Percentiles rank a stretch among this genome's conserved stretches.
Evolutionary conservation across 106 monocot species (phyloP).

Genomic region (Hemerocallis citrina): DNA sequence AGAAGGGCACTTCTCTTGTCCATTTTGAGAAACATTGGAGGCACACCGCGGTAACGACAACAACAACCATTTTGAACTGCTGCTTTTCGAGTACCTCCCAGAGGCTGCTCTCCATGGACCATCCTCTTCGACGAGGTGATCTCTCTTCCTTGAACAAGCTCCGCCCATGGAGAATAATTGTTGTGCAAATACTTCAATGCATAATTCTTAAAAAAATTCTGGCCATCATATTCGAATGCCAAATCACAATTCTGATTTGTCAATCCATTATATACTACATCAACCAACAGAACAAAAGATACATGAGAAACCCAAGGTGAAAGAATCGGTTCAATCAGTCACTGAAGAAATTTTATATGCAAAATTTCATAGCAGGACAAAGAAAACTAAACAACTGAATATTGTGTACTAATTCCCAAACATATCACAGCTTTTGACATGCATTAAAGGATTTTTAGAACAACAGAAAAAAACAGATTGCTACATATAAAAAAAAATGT

Average conservation of each 20-base stretch:
- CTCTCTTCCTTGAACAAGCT: slow-evolving; percentile 90
- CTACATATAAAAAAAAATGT: too few relatives aligned
- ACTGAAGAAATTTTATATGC: neutral
- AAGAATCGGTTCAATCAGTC: neutral
- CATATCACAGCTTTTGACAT: too few relatives aligned
- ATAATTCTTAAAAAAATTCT: neutral
- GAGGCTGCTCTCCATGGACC: slow-evolving; percentile 15
- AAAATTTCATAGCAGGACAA: neutral
- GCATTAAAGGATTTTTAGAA: too few relatives aligned
- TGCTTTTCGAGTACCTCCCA: slow-evolving; percentile 52
- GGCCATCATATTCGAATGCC: neutral
- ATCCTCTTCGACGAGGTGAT: slow-evolving; percentile 41
- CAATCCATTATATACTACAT: slow-evolving; percentile 6
- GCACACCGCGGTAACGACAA: slow-evolving; percentile 45
- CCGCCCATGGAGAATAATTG: slow-evolving; percentile 66
- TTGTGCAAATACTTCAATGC: neutral
- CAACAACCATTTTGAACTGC: slow-evolving; percentile 80
- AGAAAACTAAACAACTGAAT: neutral
- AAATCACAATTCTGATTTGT: neutral
- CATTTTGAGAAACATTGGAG: slow-evolving; percentile 17
- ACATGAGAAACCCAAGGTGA: too few relatives aligned
- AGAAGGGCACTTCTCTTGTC: slow-evolving; percentile 22
- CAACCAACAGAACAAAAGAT: neutral
- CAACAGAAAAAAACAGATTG: too few relatives aligned
- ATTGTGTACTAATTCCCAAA: too few relatives aligned